Base-by-base conservation (phyloP, 495 filamentous ascomycete species). In the Clohesyomyces aquaticus region DNA sequence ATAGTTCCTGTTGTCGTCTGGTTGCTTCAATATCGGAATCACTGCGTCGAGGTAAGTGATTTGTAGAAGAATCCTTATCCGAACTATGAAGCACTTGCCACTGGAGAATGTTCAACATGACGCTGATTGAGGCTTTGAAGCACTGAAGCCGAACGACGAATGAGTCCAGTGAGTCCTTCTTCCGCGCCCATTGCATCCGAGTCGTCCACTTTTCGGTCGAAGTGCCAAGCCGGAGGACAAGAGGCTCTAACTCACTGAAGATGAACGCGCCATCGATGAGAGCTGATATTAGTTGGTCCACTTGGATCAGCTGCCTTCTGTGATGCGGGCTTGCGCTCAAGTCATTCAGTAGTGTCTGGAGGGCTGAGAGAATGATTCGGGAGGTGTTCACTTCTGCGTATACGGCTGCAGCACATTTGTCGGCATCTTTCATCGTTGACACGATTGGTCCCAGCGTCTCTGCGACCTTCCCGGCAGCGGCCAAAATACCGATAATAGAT, bases 71-170 rank as follows among this genome's bases (percentile, higher is more conserved):
- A n/a, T n/a, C n/a, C n/a, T n/a, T n/a, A n/a, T n/a, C n/a, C n/a
- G n/a, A n/a, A n/a, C n/a, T n/a, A n/a, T n/a, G n/a, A n/a, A n/a
- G 10, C 21, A 29, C 48, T 22, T 46, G 54, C 58, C 58, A 61
- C 22, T 52, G 58, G 14, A 61, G 25, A 43, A 61, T 54, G 58
- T 52, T 61, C 42, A 61, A 26, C 48, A 61, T 61, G 3, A 29
- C 28, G 16, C 8, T 42, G 4, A 61, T 52, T 14, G 47, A 61
- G 22, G 4, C 27, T 26, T 27, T 52, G 38, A 61, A 54, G 2
- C 4, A 19, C 48, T 61, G 47, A 4, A 61, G 10, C 25, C 49
- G 4, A 2, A 23, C 6, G 4, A 54, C 21, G n/a, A 52, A 26
- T 4, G 26, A 4, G 4, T 26, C 29, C 4, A 54, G 25, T 4